Percentiles rank a stretch among this genome's conserved stretches.
phyloP scores from a whole-genome alignment of 1,284 basidiomycete species.

The Microbotryomycetes sp. region DNA sequence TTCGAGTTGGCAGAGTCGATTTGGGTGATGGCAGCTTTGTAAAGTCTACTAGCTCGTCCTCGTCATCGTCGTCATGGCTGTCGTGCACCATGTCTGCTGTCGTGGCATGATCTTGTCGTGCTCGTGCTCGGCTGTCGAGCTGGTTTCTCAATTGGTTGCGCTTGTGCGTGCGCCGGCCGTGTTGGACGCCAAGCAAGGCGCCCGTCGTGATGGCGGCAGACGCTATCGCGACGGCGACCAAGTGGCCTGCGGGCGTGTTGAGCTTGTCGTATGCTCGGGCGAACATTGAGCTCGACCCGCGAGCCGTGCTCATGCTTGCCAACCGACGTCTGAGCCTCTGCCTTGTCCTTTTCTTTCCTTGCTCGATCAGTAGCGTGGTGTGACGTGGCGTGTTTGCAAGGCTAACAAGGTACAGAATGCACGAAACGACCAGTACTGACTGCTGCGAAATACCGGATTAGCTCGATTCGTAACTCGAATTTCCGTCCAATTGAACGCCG shows the following conservation, averaged over 20 bases:
- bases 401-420: too few species aligned
- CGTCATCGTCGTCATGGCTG: not conserved
- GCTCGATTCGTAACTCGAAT: too few species aligned
- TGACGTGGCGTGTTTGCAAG: too few species aligned
- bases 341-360: too few species aligned
- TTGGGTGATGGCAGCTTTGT: constrained; percentile 1
- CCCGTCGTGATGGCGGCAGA: constrained; percentile 19
- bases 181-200: constrained; percentile 16
- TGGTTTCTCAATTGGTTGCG: not conserved
- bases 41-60: constrained; percentile 24
- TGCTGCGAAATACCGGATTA: too few species aligned
- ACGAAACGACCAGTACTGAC: too few species aligned
- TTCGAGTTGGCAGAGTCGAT: not conserved
- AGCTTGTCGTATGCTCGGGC: constrained; percentile 10
- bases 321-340: too few species aligned
- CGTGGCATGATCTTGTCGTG: not conserved
- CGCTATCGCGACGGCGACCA: constrained; percentile 16
- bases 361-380: too few species aligned
- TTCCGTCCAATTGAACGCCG: too few species aligned
- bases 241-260: constrained; percentile 8
- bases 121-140: not conserved
- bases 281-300: too few species aligned
- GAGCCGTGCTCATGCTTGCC: too few species aligned
- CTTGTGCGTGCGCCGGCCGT: constrained; percentile 1
- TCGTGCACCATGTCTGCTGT: too few species aligned